Evolutionary conservation across 345 rosid genomes (phyloP).

Genomic region (Sonneratia alba): DNA sequence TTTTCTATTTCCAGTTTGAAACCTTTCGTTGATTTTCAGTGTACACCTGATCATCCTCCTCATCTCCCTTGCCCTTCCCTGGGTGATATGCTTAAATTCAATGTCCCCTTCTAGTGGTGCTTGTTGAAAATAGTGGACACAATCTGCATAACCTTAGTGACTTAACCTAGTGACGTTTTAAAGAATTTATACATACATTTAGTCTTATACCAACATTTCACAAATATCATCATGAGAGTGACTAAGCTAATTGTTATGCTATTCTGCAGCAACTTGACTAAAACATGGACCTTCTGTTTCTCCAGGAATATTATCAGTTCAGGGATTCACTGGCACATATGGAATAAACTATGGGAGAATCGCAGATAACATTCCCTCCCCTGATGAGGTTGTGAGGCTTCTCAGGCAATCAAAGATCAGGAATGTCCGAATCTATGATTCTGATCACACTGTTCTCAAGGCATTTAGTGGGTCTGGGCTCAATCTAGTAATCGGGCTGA

Average conservation of each 20-base stretch:
- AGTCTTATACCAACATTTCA: not conserved
- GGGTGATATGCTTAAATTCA: not conserved
- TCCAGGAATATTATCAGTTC: constrained; percentile 35
- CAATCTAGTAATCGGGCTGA: constrained; percentile 74
- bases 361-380: constrained; percentile 90
- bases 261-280: not conserved
- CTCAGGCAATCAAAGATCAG: constrained; percentile 71
- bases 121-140: not conserved
- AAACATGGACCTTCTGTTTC: not conserved
- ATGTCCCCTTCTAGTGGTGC: not conserved
- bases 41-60: not conserved
- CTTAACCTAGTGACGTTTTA: not conserved
- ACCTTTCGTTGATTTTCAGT: not conserved
- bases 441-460: constrained; percentile 70
- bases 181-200: not conserved
- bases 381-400: constrained; percentile 71
- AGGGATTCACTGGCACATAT: constrained; percentile 77
- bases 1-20: not conserved
- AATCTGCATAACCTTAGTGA: not conserved
- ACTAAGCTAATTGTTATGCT: not conserved
- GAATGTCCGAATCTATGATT: constrained; percentile 84
- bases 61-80: too few relatives aligned
- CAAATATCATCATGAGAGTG: not conserved
- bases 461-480: constrained; percentile 93
- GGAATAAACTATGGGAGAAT: constrained; percentile 94